Base-by-base conservation (phyloP, 257 asterid species). In the Ligustrum vulgare region DNA sequence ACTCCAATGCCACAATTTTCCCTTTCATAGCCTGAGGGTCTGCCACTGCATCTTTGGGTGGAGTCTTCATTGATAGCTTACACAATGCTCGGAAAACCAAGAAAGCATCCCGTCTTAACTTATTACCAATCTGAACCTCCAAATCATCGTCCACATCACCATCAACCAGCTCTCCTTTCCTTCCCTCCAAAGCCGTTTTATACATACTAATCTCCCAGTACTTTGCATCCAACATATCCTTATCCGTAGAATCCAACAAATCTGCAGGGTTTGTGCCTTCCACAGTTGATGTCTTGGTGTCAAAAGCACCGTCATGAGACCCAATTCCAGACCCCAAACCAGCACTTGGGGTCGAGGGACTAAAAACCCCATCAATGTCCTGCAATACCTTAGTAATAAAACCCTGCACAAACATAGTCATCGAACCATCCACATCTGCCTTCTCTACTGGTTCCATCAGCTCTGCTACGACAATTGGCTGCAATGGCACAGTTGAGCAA, bases 151-250 rank as follows among this genome's bases (percentile, higher is more conserved):
- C 98, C 67, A 83, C 89, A 72, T 92, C 99, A 54, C 96, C 97
- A 11, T 95, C 98, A 13, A 86, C 94, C 84, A 95, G 83, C 83
- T 95, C 99, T 70, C 96, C 99, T 85, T 93, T 95, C 88, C 98
- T 79, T 70, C 98, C 99, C 84, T 93, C 98, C 77, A 95, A 79
- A 0, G 99, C 99, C 1, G 97, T 90, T 86, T 95, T 95, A 75
- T 95, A 95, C 99, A 95, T 93, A 79, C 99, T 91, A 79, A 95
- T 93, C 93, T 95, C 99, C 99, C 99, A 95, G 78, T 93, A 93
- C 88, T 95, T 95, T 0, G 99, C 98, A 66, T 95, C 99, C 88
- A 95, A 80, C 99, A 95, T 95, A 84, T 95, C 99, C 90, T 90
- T 95, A 86, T 95, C 99, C 2, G 97, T 95, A 0, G 98, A 95